phyloP scores from a whole-genome alignment of 2,329 filamentous ascomycete species.

The Penicillium psychrosexuale region DNA sequence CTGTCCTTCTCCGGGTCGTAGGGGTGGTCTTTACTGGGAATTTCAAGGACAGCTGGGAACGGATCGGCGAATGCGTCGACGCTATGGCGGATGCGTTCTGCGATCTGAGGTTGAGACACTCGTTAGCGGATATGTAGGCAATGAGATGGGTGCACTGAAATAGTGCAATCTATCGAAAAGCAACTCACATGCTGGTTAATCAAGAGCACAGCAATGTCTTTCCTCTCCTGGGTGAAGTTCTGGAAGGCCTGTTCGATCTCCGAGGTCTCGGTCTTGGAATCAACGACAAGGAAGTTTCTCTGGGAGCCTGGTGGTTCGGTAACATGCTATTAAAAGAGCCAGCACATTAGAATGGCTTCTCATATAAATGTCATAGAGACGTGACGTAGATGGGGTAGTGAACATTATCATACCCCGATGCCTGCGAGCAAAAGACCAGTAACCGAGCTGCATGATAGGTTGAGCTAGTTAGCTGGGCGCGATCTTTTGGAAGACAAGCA shows the following conservation, averaged over 20 bases:
- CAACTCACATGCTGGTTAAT: constrained; percentile 91
- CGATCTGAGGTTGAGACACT: constrained; percentile 59
- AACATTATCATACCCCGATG: constrained; percentile 69
- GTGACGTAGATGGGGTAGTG: neutral
- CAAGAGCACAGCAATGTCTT: constrained; percentile 93
- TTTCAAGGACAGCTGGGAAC: constrained; percentile 94
- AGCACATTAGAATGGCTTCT: constrained; percentile 3
- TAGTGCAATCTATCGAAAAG: neutral
- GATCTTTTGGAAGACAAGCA: neutral
- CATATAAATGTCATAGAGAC: neutral
- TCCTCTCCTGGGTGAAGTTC: constrained; percentile 80
- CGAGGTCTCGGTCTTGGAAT: constrained; percentile 83
- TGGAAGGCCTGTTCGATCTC: constrained; percentile 89
- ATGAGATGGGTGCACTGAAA: neutral
- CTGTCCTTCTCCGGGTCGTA: constrained; percentile 99
- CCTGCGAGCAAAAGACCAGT: constrained; percentile 93
- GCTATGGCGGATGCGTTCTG: constrained; percentile 85
- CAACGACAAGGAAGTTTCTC: constrained; percentile 97
- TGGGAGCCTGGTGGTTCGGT: constrained; percentile 82
- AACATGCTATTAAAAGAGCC: constrained; percentile 66
- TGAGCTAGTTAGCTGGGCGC: constrained; percentile 16
- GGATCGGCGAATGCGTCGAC: constrained; percentile 91
- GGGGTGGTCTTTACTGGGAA: constrained; percentile 97
- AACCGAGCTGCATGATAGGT: constrained; percentile 67
- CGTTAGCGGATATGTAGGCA: neutral